Evolutionary conservation across 1,284 basidiomycete genomes (phyloP).

Genomic region (Apiotrichum montevideense): DNA sequence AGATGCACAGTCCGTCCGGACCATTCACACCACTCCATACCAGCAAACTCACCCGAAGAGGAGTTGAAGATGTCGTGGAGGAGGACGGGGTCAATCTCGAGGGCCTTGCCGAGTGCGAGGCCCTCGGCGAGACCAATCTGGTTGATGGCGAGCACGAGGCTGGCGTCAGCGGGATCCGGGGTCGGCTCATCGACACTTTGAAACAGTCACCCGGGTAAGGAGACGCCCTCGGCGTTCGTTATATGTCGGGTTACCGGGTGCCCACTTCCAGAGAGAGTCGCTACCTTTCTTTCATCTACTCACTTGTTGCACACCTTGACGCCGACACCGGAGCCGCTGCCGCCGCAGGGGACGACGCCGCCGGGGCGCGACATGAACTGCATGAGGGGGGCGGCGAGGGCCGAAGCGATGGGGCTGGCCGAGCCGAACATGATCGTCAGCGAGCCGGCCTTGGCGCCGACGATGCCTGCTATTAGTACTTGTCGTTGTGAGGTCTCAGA

Average conservation of each 20-base stretch:
- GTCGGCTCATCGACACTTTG: no score
- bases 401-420: conserved; percentile 21
- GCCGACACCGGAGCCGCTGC: conserved; percentile 36
- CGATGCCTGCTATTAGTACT: conserved; percentile 24
- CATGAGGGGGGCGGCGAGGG: conserved; percentile 33
- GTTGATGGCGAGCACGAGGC: conserved; percentile 42
- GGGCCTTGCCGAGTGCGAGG: conserved; percentile 32
- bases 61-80: conserved; percentile 39
- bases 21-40: background rate
- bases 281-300: conserved; percentile 1
- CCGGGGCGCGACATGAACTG: conserved; percentile 36
- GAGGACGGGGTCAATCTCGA: conserved; percentile 34
- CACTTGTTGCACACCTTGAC: conserved; percentile 46
- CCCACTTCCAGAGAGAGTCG: no score
- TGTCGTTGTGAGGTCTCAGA: no score
- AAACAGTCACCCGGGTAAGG: no score
- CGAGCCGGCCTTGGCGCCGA: conserved; percentile 31
- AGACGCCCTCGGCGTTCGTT: background rate
- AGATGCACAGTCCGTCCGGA: no score
- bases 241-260: background rate
- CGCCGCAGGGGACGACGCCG: conserved; percentile 38
- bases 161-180: conserved; percentile 5
- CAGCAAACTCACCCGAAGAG: conserved; percentile 27
- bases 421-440: conserved; percentile 45
- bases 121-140: conserved; percentile 45